phyloP scores from a whole-genome alignment of 108 stramenopile genomes.

The Seminavis robusta region DNA sequence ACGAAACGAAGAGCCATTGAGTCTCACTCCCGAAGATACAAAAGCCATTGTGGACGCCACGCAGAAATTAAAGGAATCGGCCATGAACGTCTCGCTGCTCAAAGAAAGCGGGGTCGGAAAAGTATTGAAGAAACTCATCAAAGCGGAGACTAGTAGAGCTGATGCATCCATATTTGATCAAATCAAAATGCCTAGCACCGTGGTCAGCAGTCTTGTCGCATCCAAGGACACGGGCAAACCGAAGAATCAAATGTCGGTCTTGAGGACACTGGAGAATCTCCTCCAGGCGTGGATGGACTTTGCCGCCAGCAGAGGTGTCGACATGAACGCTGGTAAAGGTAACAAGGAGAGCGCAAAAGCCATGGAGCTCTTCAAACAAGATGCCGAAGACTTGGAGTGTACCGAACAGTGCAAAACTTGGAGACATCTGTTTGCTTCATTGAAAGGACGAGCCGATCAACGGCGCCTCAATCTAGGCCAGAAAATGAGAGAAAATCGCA shows the following conservation, averaged over 20 bases:
- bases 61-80: constrained; percentile 15
- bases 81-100: constrained; percentile 50
- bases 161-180: too few relatives aligned
- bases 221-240: background rate
- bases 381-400: constrained; percentile 13
- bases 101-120: constrained; percentile 40
- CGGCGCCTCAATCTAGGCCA: constrained; percentile 28
- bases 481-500: constrained; percentile 43
- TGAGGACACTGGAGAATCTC: background rate
- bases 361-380: background rate
- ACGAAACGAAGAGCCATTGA: background rate
- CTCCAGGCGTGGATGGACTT: constrained; percentile 38
- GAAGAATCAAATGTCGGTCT: background rate
- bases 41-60: constrained; percentile 7
- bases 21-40: background rate
- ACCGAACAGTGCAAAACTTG: constrained; percentile 39
- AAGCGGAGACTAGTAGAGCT: background rate
- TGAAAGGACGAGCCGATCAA: constrained; percentile 32
- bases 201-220: too few relatives aligned
- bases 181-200: too few relatives aligned
- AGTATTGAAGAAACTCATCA: constrained; percentile 27
- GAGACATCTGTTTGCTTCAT: constrained; percentile 38
- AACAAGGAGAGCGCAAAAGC: background rate
- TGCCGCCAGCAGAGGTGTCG: constrained; percentile 32
- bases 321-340: background rate